A percentile compares a stretch with the other conserved stretches of the same genome.
phyloP scores from a whole-genome alignment of 192 early-diverging fungal genomes.

The Mortierella claussenii region DNA sequence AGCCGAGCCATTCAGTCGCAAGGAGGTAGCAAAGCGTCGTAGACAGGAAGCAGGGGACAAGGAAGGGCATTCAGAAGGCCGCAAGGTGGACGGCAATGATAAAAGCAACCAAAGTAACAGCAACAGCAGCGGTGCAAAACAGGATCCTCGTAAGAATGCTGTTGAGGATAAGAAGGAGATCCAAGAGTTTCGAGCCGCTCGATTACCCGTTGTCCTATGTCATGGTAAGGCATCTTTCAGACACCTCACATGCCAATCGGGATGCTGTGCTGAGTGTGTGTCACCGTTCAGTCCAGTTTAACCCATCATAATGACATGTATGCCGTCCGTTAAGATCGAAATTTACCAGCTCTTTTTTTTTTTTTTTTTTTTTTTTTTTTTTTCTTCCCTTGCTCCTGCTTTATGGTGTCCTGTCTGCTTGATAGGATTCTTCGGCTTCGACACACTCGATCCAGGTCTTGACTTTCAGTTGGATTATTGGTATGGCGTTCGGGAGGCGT shows the following conservation, averaged over 20 bases:
- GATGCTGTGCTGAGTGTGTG: too few species aligned
- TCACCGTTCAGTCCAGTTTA: neutral
- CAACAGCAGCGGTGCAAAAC: neutral
- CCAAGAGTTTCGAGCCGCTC: constrained; percentile 71
- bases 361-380: neutral
- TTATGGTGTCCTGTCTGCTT: too few species aligned
- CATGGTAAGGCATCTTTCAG: constrained; percentile 76
- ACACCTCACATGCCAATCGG: too few species aligned
- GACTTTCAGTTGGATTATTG: constrained; percentile 91
- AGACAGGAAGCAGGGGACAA: neutral
- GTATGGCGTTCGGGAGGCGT: constrained; percentile 80
- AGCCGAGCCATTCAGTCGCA: neutral
- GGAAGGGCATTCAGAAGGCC: too few species aligned
- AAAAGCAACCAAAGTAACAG: too few species aligned
- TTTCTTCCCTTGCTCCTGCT: too few species aligned
- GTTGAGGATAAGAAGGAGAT: constrained; percentile 7
- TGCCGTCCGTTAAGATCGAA: constrained; percentile 79
- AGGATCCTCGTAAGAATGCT: constrained; percentile 23
- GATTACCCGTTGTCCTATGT: constrained; percentile 85
- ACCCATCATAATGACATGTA: neutral
- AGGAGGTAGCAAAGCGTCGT: neutral
- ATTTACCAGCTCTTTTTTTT: constrained; percentile 6
- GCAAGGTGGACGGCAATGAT: too few species aligned
- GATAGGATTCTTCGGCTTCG: constrained; percentile 76
- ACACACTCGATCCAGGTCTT: constrained; percentile 62